Evolutionary conservation across 2,329 filamentous ascomycete genomes (phyloP), one percentile per base, ranked within the genome.

Genomic region (Microsporum canis): DNA sequence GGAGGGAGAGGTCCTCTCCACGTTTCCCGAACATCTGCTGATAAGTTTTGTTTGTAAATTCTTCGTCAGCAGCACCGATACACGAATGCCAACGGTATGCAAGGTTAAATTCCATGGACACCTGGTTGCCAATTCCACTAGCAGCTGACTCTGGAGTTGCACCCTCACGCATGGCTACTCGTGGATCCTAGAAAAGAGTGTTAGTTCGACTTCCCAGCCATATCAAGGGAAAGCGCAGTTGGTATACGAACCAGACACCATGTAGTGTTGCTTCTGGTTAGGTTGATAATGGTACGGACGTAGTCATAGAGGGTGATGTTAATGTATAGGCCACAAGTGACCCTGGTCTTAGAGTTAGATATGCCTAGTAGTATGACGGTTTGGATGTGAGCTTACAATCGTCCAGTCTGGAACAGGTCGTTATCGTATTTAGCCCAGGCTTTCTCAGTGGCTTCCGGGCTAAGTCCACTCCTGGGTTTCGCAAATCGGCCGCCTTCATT

Each of bases 1-100:
- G 60, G 17, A 64, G 62, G 6, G 63, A 60, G 10, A 67, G 34
- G 12, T 68, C 60, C 34, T 67, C 63, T 6, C 62, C 61, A 3
- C 56, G 14, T 58, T 68, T 68, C 3, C 63, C 63, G 17, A 67
- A 66, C 14, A 65, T 23, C 7, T 63, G 70, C 0, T 72, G 69
- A 67, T 85, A 87, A 64, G 85, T 81, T 3, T 84, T 79, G 64
- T 88, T 78, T 14, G 88, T 84, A 87, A 87, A 91, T 62, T 82
- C 78, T 65, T 89, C 88, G 67, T 91, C 88, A 64, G 82, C 83
- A 58, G 82, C 79, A 3, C 77, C 78, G 65, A 90, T 85, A 66
- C 84, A 85, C 2, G 86, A 87, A 73, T 91, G 87, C 60, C 66
- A 66, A 1, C 79, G 74, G 64, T 82, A 82, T 6, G 81, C 71